phyloP scores from a whole-genome alignment of 768 basidiomycete genomes.

The Arthromyces matolae region DNA sequence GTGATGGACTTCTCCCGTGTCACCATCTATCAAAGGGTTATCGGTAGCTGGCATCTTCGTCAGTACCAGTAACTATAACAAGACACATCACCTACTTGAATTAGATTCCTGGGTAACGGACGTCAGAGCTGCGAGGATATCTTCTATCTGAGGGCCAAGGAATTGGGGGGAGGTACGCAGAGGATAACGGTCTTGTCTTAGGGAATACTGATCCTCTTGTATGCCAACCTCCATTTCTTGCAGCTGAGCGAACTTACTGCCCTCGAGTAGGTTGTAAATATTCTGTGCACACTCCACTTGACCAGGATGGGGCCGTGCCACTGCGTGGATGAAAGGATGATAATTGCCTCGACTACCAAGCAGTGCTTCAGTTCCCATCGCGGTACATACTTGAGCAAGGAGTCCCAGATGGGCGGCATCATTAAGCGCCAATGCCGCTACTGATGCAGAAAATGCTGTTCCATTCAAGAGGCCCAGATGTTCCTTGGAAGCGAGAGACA shows the following conservation, averaged over 20 bases:
- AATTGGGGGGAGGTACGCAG: slow-evolving; percentile 73
- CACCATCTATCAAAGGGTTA: slow-evolving; percentile 73
- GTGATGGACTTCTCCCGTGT: slow-evolving; percentile 62
- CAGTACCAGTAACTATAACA: neutral
- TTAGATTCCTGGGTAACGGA: slow-evolving; percentile 71
- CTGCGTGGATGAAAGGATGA: slow-evolving; percentile 68
- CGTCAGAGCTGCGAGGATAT: slow-evolving; percentile 58
- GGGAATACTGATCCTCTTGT: slow-evolving; percentile 60
- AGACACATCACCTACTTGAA: slow-evolving; percentile 52
- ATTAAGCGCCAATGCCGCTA: slow-evolving; percentile 66
- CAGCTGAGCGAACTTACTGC: slow-evolving; percentile 53
- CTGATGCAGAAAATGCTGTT: slow-evolving; percentile 71
- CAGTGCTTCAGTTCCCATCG: slow-evolving; percentile 77
- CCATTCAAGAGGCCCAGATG: slow-evolving; percentile 72
- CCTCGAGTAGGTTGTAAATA: slow-evolving; percentile 58
- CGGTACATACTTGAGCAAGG: slow-evolving; percentile 68
- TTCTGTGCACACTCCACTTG: slow-evolving; percentile 70
- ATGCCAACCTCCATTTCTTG: slow-evolving; percentile 65
- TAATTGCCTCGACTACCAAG: slow-evolving; percentile 62
- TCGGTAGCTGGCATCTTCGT: slow-evolving; percentile 57
- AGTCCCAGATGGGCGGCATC: slow-evolving; percentile 63
- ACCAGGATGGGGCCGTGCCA: slow-evolving; percentile 76
- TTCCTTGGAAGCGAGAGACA: slow-evolving; percentile 62
- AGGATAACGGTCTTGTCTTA: slow-evolving; percentile 74
- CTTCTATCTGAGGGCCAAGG: slow-evolving; percentile 76